Evolutionary conservation across 768 basidiomycete genomes (phyloP).

Genomic region (Lyophyllum decastes): DNA sequence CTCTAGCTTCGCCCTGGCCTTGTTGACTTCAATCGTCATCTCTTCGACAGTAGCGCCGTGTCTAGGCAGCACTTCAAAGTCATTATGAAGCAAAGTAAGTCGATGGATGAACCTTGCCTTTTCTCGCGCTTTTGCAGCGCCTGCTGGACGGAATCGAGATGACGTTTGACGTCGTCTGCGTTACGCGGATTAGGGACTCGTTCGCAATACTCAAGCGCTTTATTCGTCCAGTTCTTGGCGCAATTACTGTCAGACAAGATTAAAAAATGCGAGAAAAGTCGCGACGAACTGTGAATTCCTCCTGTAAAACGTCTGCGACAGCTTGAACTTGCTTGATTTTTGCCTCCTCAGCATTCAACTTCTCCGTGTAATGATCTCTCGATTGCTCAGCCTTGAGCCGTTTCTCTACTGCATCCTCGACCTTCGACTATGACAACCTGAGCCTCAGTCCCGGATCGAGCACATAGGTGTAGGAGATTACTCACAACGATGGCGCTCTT

Average conservation of each 20-base stretch:
- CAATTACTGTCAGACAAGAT: background rate
- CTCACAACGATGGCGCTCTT: constrained; percentile 47
- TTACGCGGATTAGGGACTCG: constrained; percentile 59
- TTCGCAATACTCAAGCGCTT: constrained; percentile 64
- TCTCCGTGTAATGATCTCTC: constrained; percentile 49
- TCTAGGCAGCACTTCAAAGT: constrained; percentile 33
- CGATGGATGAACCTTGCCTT: constrained; percentile 38
- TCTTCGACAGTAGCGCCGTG: constrained; percentile 80
- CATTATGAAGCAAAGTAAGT: background rate
- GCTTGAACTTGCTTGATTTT: constrained; percentile 47
- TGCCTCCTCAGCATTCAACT: constrained; percentile 50
- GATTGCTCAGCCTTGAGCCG: constrained; percentile 53
- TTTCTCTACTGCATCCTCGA: constrained; percentile 47
- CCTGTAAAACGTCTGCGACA: constrained; percentile 49
- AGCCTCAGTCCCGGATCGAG: too few relatives aligned
- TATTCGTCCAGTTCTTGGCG: constrained; percentile 54
- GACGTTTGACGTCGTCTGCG: constrained; percentile 54
- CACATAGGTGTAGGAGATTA: background rate
- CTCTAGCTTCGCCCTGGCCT: constrained; percentile 58
- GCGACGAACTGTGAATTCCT: constrained; percentile 60
- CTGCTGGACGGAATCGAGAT: constrained; percentile 61
- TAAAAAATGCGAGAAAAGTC: background rate
- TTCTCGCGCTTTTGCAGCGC: constrained; percentile 70
- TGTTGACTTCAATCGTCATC: constrained; percentile 71
- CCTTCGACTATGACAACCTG: constrained; percentile 39